Base-by-base conservation (phyloP, 148 eudicot species). In the Fagopyrum tataricum region DNA sequence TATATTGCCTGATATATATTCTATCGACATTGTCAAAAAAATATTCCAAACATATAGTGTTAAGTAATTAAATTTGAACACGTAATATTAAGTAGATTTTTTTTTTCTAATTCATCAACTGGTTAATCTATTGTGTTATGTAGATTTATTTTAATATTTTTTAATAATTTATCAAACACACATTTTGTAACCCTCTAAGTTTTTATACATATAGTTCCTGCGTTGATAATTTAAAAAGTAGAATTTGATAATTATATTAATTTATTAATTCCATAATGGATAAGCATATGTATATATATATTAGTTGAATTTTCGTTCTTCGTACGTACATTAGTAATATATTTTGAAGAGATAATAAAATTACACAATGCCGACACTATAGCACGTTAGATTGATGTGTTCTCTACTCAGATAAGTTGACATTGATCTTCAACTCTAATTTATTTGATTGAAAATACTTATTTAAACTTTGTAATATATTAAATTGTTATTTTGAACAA, bases 401-500 rank as follows among this genome's bases (percentile, higher is more conserved):
- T 64, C 69, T n/a, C 20, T 64, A 64, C 69, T 64, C 69, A 64
- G 20, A 64, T 39, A 64, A 31, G 69, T 64, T 64, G 69, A 64
- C 69, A 64, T 64, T 26, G 9, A 64, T 64, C 42, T 13, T 37
- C 37, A 31, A 15, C 41, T 24, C 41, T 17, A 10, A 12, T 10
- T 12, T 61, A 0, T 61, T 4, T 12, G 2, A 13, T 26, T 61
- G 4, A 9, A 24, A 61, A 24, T 23, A 9, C 21, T 58, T 58
- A 4, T 48, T 20, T 24, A 8, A 23, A 23, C 26, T 15, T 15
- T 14, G 0, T 31, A 31, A 14, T 4, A 51, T 58, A 59, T 14
- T 26, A 62, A 26, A 64, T 12, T 31, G 6, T 39, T 64, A 31
- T 37, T n/a, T 64, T 64, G 69, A 64, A 64, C 10, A 64, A 64